Percentiles rank a stretch among this genome's conserved stretches.
Conservation (phyloP, 495 filamentous ascomycete genomes). For the Trichoderma erinaceum region DNA sequence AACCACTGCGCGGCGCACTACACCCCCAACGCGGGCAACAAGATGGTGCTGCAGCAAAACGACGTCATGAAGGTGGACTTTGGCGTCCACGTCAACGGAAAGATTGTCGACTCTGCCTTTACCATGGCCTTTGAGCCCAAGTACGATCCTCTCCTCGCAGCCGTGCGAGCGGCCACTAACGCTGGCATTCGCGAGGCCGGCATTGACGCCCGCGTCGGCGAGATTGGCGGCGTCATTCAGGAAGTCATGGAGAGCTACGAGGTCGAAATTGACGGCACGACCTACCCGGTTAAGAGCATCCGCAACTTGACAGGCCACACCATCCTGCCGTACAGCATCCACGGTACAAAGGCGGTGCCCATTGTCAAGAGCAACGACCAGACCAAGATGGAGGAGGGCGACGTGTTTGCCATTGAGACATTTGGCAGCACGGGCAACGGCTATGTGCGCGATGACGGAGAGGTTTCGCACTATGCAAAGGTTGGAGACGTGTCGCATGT, state of each 20-base stretch:
- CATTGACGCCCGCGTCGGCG: slow-evolving; percentile 71
- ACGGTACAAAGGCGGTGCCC: slow-evolving; percentile 82
- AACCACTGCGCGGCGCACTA: slow-evolving; percentile 89
- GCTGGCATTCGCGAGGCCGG: slow-evolving; percentile 79
- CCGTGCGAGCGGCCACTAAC: slow-evolving; percentile 82
- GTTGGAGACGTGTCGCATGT: slow-evolving; percentile 58
- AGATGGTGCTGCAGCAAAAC: slow-evolving; percentile 68
- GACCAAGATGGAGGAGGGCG: slow-evolving; percentile 92
- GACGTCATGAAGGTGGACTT: slow-evolving; percentile 95
- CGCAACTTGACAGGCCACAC: slow-evolving; percentile 86
- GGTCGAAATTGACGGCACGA: slow-evolving; percentile 68
- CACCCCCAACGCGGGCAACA: slow-evolving; percentile 86
- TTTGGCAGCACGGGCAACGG: slow-evolving; percentile 91
- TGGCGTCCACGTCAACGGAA: slow-evolving; percentile 82
- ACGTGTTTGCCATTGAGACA: slow-evolving; percentile 89
- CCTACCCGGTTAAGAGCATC: slow-evolving; percentile 76
- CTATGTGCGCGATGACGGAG: slow-evolving; percentile 74
- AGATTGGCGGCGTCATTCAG: slow-evolving; percentile 73
- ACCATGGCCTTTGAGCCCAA: slow-evolving; percentile 81
- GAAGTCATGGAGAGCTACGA: slow-evolving; percentile 90
- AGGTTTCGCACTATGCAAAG: slow-evolving; percentile 73
- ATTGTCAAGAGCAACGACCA: slow-evolving; percentile 75
- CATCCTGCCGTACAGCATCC: slow-evolving; percentile 79
- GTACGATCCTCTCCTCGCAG: slow-evolving; percentile 75
- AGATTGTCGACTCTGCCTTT: slow-evolving; percentile 90